These are phyloP conservation scores for Populus trichocarpa DNA, from an alignment of 441 rosid species.

Conservation along the genomic window DNA sequence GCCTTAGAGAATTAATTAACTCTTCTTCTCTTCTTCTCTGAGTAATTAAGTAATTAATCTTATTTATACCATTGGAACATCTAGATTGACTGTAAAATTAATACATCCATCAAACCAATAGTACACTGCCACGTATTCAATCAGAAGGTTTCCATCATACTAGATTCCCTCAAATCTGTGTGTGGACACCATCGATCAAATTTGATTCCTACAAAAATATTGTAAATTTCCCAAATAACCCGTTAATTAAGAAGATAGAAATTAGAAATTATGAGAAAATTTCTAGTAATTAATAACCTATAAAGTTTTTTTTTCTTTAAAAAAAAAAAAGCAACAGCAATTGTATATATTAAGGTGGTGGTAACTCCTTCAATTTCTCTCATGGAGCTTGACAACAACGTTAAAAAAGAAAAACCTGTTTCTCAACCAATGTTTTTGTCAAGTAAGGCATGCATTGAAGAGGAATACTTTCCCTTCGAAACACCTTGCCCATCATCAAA, in stretches of 20 bases:
- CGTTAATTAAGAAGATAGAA: not conserved
- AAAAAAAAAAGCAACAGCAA: too few relatives aligned
- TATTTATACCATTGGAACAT: too few relatives aligned
- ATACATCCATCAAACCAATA: not conserved
- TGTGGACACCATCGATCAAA: not conserved
- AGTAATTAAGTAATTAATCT: not conserved
- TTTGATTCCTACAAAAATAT: not conserved
- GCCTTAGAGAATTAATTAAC: not conserved
- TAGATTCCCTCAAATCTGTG: not conserved
- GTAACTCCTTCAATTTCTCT: not conserved
- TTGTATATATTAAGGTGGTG: not conserved
- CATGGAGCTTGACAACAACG: constrained; percentile 23
- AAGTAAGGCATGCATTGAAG: constrained; percentile 30
- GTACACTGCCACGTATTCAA: not conserved
- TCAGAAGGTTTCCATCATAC: not conserved
- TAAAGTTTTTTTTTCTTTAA: not conserved
- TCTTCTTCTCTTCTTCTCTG: not conserved
- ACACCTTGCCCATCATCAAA: constrained; percentile 27
- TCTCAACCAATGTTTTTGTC: constrained; percentile 30
- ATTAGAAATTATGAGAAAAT: not conserved
- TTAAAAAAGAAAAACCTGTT: not conserved
- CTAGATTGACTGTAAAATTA: not conserved
- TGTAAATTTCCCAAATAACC: not conserved
- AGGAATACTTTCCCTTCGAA: constrained; percentile 35
- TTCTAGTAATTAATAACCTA: not conserved